Evolutionary conservation across 768 basidiomycete genomes (phyloP).

Genomic region (Dacryopinax spathularia): DNA sequence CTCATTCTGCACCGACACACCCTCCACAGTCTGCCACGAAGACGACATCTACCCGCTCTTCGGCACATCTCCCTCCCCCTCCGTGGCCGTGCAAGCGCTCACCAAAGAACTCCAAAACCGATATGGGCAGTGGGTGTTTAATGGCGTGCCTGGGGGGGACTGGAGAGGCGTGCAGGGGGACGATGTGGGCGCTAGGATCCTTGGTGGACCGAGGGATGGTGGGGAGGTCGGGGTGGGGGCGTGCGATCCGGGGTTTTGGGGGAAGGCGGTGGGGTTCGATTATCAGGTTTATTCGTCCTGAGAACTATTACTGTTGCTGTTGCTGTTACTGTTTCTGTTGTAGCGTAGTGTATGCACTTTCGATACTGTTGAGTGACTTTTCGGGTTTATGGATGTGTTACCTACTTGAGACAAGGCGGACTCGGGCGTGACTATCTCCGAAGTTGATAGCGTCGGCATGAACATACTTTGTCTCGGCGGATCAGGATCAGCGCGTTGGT

Average conservation of each 20-base stretch:
- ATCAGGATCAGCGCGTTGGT: too few species aligned
- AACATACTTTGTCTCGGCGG: too few species aligned
- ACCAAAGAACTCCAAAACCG: constrained; percentile 52
- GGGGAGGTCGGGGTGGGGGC: constrained; percentile 36
- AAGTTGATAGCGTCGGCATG: too few species aligned
- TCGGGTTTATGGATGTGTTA: too few species aligned
- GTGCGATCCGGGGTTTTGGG: constrained; percentile 58
- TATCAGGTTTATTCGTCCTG: constrained; percentile 41
- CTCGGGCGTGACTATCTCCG: too few species aligned
- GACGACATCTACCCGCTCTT: constrained; percentile 68
- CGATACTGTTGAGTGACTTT: too few species aligned
- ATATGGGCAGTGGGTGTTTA: constrained; percentile 34
- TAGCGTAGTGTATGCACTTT: too few species aligned
- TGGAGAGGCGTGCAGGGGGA: constrained; percentile 10
- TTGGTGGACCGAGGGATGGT: constrained; percentile 40
- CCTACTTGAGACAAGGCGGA: too few species aligned
- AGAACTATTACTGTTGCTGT: too few species aligned
- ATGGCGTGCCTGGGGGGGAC: not conserved
- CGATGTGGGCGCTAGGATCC: constrained; percentile 41
- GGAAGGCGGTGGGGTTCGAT: constrained; percentile 46
- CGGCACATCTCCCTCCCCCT: constrained; percentile 46
- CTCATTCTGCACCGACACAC: constrained; percentile 37
- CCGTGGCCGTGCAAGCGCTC: constrained; percentile 41
- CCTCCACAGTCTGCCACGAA: constrained; percentile 57
- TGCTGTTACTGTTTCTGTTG: too few species aligned